Percentiles rank a stretch among this genome's conserved stretches.
Conservation (phyloP, 2,329 filamentous ascomycete genomes). For the Fusarium xyrophilum region DNA sequence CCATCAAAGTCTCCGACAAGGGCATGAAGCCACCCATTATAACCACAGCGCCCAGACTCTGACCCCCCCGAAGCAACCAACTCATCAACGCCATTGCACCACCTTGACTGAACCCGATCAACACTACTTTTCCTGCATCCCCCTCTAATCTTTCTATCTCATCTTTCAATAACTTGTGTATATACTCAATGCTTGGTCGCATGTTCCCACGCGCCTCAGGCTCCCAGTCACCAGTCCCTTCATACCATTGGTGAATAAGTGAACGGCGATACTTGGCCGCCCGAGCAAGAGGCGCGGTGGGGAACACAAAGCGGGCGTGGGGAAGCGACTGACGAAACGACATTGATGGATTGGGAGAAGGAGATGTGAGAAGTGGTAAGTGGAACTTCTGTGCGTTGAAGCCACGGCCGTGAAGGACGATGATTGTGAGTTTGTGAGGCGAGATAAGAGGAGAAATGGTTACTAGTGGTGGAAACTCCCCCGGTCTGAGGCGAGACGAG, state of each 20-base stretch:
- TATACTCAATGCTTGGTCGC: conserved; percentile 49
- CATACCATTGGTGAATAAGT: conserved; percentile 48
- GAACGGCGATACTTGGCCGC: conserved; percentile 45
- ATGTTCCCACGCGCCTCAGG: conserved; percentile 46
- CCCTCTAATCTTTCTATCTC: conserved; percentile 48
- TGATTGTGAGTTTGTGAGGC: conserved; percentile 53
- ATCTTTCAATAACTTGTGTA: conserved; percentile 48
- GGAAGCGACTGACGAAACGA: conserved; percentile 49
- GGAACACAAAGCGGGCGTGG: conserved; percentile 58
- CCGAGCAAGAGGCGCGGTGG: conserved; percentile 51
- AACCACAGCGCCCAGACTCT: conserved; percentile 48
- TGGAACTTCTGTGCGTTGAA: conserved; percentile 51
- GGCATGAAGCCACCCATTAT: conserved; percentile 58
- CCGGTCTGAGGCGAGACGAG: conserved; percentile 10
- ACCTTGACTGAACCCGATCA: conserved; percentile 63
- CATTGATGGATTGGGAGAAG: neutral
- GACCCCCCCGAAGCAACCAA: conserved; percentile 53
- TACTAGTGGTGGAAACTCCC: conserved; percentile 37
- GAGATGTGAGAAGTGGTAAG: conserved; percentile 46
- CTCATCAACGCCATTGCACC: conserved; percentile 55
- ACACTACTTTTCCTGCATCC: conserved; percentile 50
- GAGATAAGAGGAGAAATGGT: conserved; percentile 32
- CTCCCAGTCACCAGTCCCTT: conserved; percentile 48
- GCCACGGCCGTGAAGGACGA: conserved; percentile 60
- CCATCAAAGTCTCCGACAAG: conserved; percentile 45